Evolutionary conservation across 805 yeast genomes (phyloP).

Genomic region (Starmerella bombi): DNA sequence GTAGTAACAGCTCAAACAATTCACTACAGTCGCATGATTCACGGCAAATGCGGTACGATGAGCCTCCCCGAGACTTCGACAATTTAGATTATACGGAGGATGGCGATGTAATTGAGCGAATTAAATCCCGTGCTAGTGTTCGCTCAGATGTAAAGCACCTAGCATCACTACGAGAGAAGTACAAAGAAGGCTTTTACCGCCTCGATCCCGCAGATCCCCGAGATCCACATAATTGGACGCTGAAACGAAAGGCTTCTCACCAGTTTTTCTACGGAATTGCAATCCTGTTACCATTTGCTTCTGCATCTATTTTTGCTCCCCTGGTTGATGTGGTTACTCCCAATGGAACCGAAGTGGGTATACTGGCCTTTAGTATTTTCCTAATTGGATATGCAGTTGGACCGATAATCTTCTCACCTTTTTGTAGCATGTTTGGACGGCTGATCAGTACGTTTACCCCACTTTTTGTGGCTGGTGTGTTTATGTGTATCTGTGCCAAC

Average conservation of each 20-base stretch:
- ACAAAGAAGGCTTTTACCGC: conserved; percentile 11
- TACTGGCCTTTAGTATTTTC: conserved; percentile 63
- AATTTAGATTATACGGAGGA: conserved; percentile 7
- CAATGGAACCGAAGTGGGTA: conserved; percentile 52
- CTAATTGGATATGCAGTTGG: conserved; percentile 89
- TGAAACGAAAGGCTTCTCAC: conserved; percentile 30
- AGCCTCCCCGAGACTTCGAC: too few relatives aligned
- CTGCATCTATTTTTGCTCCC: conserved; percentile 46
- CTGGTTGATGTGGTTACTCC: conserved; percentile 39
- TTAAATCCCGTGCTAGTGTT: conserved; percentile 11
- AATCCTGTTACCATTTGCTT: conserved; percentile 41
- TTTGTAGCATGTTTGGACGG: conserved; percentile 69
- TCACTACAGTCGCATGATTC: too few relatives aligned
- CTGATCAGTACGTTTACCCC: conserved; percentile 43
- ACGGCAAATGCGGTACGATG: too few relatives aligned
- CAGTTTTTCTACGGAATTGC: conserved; percentile 34
- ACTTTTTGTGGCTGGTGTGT: conserved; percentile 28
- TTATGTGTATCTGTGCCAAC: conserved; percentile 17
- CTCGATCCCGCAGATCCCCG: conserved; percentile 11
- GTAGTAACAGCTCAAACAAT: too few relatives aligned
- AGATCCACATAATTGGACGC: conserved; percentile 43
- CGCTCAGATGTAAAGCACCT: background rate
- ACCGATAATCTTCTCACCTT: conserved; percentile 79
- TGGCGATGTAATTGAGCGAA: conserved; percentile 10
- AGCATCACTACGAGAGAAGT: conserved; percentile 5